These are phyloP conservation scores for Sporothrix luriei DNA, from an alignment of 2,329 filamentous ascomycete species.

Conservation along the genomic window DNA sequence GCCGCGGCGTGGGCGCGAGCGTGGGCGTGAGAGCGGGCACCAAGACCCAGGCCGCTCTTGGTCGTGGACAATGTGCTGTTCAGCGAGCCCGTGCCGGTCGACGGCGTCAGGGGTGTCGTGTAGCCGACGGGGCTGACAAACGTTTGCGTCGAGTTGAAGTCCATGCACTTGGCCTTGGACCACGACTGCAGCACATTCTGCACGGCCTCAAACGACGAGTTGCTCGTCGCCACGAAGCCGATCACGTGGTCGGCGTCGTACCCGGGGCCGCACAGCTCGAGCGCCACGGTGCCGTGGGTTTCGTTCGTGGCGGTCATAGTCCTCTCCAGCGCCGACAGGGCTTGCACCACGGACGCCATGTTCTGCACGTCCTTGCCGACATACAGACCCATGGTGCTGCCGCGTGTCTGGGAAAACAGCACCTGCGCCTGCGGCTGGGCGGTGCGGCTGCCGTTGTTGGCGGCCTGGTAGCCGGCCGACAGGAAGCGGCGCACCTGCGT, in stretches of 20 bases:
- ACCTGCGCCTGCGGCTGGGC: constrained; percentile 35
- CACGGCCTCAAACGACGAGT: constrained; percentile 41
- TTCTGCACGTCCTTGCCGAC: constrained; percentile 43
- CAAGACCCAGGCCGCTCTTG: background rate
- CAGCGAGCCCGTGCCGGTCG: background rate
- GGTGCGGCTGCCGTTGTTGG: background rate
- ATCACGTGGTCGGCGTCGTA: constrained; percentile 43
- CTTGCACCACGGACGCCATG: constrained; percentile 33
- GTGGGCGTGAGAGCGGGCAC: background rate
- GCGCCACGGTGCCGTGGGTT: constrained; percentile 41
- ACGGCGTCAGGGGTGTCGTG: constrained; percentile 1
- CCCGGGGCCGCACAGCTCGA: constrained; percentile 44
- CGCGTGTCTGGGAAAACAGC: constrained; percentile 41
- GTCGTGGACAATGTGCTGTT: background rate
- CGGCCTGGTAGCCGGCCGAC: constrained; percentile 33
- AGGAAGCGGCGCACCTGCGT: constrained; percentile 42
- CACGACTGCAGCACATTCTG: constrained; percentile 42
- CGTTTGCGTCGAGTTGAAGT: constrained; percentile 34
- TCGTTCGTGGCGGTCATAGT: constrained; percentile 37
- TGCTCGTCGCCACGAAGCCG: constrained; percentile 43
- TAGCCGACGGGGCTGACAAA: constrained; percentile 11
- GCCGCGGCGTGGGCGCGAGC: background rate
- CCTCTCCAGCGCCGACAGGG: constrained; percentile 40
- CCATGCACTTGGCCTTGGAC: constrained; percentile 40
- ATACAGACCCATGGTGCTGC: constrained; percentile 43